phyloP scores from a whole-genome alignment of 1,284 basidiomycete species.

The Rhodotorula mucilaginosa region DNA sequence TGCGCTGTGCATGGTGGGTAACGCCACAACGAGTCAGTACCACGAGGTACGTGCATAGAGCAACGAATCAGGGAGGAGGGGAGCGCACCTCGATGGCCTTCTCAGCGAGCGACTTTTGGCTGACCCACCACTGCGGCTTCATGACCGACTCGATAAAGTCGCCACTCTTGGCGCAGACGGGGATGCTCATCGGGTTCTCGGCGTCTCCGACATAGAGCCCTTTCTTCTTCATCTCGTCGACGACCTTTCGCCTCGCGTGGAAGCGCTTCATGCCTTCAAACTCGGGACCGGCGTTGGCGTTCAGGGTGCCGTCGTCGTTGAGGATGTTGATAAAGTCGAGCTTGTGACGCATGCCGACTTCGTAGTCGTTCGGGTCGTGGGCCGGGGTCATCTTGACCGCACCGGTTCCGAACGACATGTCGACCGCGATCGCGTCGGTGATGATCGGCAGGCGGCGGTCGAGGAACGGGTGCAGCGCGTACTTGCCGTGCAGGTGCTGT shows the following conservation, averaged over 20 bases:
- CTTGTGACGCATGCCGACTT: constrained; percentile 83
- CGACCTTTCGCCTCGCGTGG: constrained; percentile 81
- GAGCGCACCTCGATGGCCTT: constrained; percentile 74
- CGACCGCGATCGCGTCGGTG: constrained; percentile 78
- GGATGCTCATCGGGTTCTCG: constrained; percentile 94
- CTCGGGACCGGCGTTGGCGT: constrained; percentile 75
- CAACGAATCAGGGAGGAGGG: background rate
- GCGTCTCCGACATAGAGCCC: constrained; percentile 88
- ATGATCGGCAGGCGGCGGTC: constrained; percentile 85
- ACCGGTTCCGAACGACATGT: constrained; percentile 96
- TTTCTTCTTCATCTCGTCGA: constrained; percentile 79
- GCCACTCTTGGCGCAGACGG: constrained; percentile 89
- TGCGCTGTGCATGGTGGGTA: constrained; percentile 59
- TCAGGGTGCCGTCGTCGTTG: constrained; percentile 96
- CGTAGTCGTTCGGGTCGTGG: constrained; percentile 97
- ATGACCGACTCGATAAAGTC: constrained; percentile 94
- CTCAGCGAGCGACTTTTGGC: constrained; percentile 86
- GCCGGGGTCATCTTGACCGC: constrained; percentile 99
- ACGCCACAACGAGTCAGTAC: background rate
- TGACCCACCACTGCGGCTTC: constrained; percentile 99
- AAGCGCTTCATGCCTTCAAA: constrained; percentile 91
- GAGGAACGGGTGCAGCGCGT: constrained; percentile 85
- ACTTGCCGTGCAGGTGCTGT: constrained; percentile 89
- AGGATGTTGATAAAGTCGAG: constrained; percentile 93
- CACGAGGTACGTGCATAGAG: too few relatives aligned